phyloP scores from a whole-genome alignment of 495 filamentous ascomycete species.

The Neurospora intermedia region DNA sequence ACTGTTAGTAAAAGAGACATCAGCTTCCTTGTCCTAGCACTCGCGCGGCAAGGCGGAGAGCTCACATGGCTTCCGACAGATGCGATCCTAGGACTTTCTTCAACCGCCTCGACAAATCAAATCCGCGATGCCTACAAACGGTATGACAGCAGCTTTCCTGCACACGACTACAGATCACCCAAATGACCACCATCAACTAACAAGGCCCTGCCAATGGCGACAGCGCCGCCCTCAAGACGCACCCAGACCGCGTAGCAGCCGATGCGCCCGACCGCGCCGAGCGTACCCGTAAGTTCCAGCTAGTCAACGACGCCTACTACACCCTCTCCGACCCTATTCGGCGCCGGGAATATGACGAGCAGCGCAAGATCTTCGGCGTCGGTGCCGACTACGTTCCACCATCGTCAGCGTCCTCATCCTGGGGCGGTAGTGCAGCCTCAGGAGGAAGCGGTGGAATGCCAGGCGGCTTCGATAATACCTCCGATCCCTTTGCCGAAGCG shows the following conservation, averaged over 20 bases:
- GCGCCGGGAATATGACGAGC: constrained; percentile 80
- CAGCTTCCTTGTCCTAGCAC: background rate
- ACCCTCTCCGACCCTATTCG: constrained; percentile 73
- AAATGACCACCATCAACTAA: background rate
- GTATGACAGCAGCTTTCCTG: constrained; percentile 27
- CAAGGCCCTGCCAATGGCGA: background rate
- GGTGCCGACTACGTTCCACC: constrained; percentile 13
- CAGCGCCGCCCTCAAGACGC: constrained; percentile 85
- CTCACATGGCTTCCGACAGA: constrained; percentile 31
- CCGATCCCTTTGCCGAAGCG: constrained; percentile 45
- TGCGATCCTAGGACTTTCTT: constrained; percentile 58
- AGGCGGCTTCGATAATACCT: constrained; percentile 24
- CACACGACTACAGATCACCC: constrained; percentile 1
- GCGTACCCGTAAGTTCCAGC: constrained; percentile 85
- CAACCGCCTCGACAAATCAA: constrained; percentile 66
- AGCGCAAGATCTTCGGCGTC: constrained; percentile 36
- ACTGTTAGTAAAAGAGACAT: constrained; percentile 32
- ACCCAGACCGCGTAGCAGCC: constrained; percentile 82
- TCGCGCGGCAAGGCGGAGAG: constrained; percentile 7
- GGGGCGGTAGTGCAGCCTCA: constrained; percentile 7
- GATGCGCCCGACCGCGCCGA: constrained; percentile 74
- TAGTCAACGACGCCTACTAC: constrained; percentile 97
- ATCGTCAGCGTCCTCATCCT: constrained; percentile 6
- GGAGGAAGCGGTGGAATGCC: background rate
- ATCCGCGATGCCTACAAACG: constrained; percentile 94